These are phyloP conservation scores for Trametes meyenii DNA, from an alignment of 768 basidiomycete genomes.

Conservation along the genomic window DNA sequence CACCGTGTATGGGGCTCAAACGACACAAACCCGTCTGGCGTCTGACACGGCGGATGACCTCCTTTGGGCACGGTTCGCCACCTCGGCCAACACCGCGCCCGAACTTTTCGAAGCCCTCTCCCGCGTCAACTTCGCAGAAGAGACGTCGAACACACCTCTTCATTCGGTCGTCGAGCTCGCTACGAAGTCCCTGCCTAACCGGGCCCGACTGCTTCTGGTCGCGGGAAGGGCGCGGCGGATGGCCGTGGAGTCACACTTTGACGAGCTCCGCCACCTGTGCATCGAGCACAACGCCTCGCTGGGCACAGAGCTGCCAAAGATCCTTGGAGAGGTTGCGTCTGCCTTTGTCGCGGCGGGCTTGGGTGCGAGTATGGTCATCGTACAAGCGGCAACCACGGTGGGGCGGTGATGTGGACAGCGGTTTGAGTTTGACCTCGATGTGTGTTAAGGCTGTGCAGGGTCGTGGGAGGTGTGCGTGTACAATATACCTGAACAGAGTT, in stretches of 20 bases:
- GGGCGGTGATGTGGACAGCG: too few relatives aligned
- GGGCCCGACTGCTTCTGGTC: constrained; percentile 51
- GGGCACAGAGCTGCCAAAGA: constrained; percentile 64
- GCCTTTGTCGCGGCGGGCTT: constrained; percentile 60
- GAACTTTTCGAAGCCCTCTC: constrained; percentile 49
- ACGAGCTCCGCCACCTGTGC: constrained; percentile 58
- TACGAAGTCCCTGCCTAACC: constrained; percentile 25
- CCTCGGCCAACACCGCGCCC: constrained; percentile 26
- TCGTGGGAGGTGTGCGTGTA: too few relatives aligned
- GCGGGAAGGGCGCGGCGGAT: constrained; percentile 76
- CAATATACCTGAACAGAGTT: too few relatives aligned
- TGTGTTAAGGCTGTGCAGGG: too few relatives aligned
- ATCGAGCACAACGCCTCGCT: constrained; percentile 44
- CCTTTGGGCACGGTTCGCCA: constrained; percentile 68
- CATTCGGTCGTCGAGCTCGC: constrained; percentile 53
- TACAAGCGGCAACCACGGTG: constrained; percentile 45
- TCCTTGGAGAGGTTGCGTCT: constrained; percentile 75
- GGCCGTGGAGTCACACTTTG: constrained; percentile 57
- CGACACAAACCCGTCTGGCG: constrained; percentile 65
- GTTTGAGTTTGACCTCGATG: too few relatives aligned
- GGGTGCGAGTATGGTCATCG: constrained; percentile 53
- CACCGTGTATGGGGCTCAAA: constrained; percentile 69
- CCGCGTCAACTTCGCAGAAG: constrained; percentile 62
- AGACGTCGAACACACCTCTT: constrained; percentile 56
- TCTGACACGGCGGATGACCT: constrained; percentile 86